phyloP scores from a whole-genome alignment of 495 filamentous ascomycete species.

The Staphylotrichum longicolle region DNA sequence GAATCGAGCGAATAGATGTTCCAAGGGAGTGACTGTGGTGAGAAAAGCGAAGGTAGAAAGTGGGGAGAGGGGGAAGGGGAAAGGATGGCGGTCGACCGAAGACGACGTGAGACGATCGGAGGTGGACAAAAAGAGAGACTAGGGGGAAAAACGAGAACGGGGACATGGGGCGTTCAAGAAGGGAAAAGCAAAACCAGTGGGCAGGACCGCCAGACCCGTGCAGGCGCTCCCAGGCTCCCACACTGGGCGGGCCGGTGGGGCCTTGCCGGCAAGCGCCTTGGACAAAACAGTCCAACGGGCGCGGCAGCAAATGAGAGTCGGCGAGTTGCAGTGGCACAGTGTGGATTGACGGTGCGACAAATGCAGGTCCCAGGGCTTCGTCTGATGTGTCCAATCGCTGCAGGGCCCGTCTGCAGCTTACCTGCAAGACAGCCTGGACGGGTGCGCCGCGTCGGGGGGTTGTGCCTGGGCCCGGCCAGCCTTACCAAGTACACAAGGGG shows the following conservation, averaged over 20 bases:
- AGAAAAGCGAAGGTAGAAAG: slow-evolving; percentile 38
- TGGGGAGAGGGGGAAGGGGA: slow-evolving; percentile 31
- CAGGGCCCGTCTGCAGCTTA: background rate
- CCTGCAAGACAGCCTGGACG: background rate
- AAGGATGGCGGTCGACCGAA: slow-evolving; percentile 30
- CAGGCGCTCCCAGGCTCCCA: slow-evolving; percentile 15
- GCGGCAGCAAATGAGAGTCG: slow-evolving; percentile 13
- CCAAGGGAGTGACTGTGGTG: slow-evolving; percentile 46
- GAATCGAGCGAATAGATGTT: slow-evolving; percentile 34
- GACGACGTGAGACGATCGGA: slow-evolving; percentile 36
- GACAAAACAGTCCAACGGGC: background rate
- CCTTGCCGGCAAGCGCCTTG: slow-evolving; percentile 17
- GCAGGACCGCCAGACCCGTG: slow-evolving; percentile 29
- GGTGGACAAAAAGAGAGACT: slow-evolving; percentile 37
- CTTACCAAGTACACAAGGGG: background rate
- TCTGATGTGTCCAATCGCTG: slow-evolving; percentile 10
- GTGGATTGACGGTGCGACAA: slow-evolving; percentile 10
- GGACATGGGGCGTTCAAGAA: slow-evolving; percentile 37
- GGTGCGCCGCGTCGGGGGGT: background rate
- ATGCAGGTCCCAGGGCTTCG: background rate
- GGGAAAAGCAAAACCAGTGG: slow-evolving; percentile 33
- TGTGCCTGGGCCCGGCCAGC: background rate
- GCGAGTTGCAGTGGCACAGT: slow-evolving; percentile 11
- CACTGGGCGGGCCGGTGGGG: slow-evolving; percentile 23
- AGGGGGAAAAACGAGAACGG: slow-evolving; percentile 32